Percentiles rank a stretch among this genome's conserved stretches.
These are phyloP conservation scores for Physaria fendleri DNA, from an alignment of 345 rosid species.

Conservation along the genomic window DNA sequence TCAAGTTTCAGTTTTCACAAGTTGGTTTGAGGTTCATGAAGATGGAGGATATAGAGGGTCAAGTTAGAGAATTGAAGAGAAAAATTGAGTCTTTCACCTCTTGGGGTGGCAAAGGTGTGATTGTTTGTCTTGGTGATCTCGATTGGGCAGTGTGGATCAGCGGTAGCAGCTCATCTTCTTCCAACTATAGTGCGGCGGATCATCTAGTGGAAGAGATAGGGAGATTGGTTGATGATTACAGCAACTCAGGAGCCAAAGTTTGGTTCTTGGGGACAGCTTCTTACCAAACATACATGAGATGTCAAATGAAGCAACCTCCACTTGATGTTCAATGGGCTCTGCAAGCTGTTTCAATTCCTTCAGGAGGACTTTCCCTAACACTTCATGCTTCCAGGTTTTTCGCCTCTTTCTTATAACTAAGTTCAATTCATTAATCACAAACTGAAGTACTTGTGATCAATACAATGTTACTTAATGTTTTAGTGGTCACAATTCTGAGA, in stretches of 20 bases:
- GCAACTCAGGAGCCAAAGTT: constrained; percentile 37
- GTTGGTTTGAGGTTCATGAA: constrained; percentile 61
- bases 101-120: constrained; percentile 46
- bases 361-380: constrained; percentile 68
- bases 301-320: constrained; percentile 79
- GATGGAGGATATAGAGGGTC: constrained; percentile 53
- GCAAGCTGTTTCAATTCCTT: constrained; percentile 78
- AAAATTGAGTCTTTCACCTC: constrained; percentile 46
- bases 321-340: constrained; percentile 78
- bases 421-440: not conserved
- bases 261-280: constrained; percentile 75
- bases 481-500: constrained; percentile 24
- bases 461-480: constrained; percentile 10
- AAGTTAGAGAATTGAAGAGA: constrained; percentile 48
- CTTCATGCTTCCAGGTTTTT: constrained; percentile 68
- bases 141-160: constrained; percentile 53
- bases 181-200: constrained; percentile 44
- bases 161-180: not conserved
- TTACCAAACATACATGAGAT: constrained; percentile 71
- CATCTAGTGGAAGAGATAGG: constrained; percentile 68
- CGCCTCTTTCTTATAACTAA: not conserved
- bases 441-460: constrained; percentile 33
- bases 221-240: constrained; percentile 39
- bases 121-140: constrained; percentile 75
- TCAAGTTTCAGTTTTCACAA: constrained; percentile 64